Evolutionary conservation across 106 monocot species (phyloP).

Genomic region (Amphibolis antarctica): DNA sequence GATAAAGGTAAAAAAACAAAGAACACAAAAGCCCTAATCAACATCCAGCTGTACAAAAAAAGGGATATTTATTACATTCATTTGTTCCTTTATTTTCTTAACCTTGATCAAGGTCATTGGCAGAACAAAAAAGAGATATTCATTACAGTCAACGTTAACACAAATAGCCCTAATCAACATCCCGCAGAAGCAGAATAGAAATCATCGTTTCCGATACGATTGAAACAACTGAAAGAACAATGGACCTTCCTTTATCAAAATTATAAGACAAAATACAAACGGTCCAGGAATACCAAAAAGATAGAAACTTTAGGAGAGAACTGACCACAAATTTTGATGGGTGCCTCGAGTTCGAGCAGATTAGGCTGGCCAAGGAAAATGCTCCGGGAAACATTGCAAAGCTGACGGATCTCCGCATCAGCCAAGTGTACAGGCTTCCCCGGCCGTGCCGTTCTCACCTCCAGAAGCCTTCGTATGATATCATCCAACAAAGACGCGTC

Average conservation of each 20-base stretch:
- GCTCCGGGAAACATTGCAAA: slow-evolving; percentile 10
- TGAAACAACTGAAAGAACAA: not conserved
- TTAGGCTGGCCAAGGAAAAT: slow-evolving; percentile 22
- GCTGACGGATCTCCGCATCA: slow-evolving; percentile 25
- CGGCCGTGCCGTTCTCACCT: slow-evolving; percentile 9
- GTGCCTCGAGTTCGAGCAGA: slow-evolving; percentile 19
- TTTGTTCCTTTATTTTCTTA: no score
- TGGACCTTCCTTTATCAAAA: not conserved
- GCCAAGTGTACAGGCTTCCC: slow-evolving; percentile 15
- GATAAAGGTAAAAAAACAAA: no score
- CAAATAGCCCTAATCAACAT: no score
- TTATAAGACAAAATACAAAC: not conserved
- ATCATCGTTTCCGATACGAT: not conserved
- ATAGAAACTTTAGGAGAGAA: not conserved
- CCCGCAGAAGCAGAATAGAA: no score
- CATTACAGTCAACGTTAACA: no score
- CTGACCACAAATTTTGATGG: slow-evolving; percentile 23
- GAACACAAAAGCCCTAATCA: no score
- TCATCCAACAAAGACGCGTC: slow-evolving; percentile 8
- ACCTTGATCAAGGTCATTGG: no score
- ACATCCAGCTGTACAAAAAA: no score
- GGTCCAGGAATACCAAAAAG: not conserved
- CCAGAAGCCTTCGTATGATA: slow-evolving; percentile 13
- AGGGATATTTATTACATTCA: no score
- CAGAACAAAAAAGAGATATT: no score